phyloP scores from a whole-genome alignment of 805 yeast genomes.

The Suhomyces sp. region DNA sequence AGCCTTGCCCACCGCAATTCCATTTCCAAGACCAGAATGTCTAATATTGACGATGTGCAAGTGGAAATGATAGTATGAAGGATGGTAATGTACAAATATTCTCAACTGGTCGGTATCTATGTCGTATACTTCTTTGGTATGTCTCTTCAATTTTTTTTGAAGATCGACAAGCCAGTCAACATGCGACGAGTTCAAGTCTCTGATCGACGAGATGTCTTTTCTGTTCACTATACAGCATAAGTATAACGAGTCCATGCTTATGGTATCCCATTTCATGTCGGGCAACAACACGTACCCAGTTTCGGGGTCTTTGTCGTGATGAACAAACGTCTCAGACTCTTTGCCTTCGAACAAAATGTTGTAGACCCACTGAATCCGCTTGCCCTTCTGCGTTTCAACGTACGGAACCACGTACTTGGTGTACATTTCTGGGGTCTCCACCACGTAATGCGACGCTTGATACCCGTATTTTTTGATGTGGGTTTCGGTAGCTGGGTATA shows the following conservation, averaged over 20 bases:
- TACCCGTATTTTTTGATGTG: constrained; percentile 76
- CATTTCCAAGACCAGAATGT: constrained; percentile 65
- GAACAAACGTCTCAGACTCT: constrained; percentile 78
- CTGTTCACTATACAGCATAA: constrained; percentile 73
- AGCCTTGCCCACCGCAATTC: constrained; percentile 78
- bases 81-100: constrained; percentile 88
- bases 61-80: constrained; percentile 94
- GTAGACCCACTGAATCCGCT: constrained; percentile 82
- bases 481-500: constrained; percentile 85
- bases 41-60: constrained; percentile 78
- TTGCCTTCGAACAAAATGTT: constrained; percentile 79
- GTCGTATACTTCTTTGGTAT: constrained; percentile 40
- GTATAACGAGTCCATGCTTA: constrained; percentile 66
- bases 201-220: constrained; percentile 63
- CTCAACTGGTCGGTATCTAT: constrained; percentile 59
- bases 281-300: constrained; percentile 77
- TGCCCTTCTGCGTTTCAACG: constrained; percentile 71
- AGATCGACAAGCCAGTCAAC: constrained; percentile 54
- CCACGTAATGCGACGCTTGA: constrained; percentile 58
- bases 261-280: constrained; percentile 95
- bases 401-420: constrained; percentile 62
- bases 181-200: constrained; percentile 68
- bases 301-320: constrained; percentile 53
- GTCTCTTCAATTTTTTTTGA: constrained; percentile 41
- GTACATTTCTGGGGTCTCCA: constrained; percentile 83